Percentiles rank a stretch among this genome's conserved stretches.
Conservation (phyloP, 495 filamentous ascomycete species). For the Letharia columbiana region DNA sequence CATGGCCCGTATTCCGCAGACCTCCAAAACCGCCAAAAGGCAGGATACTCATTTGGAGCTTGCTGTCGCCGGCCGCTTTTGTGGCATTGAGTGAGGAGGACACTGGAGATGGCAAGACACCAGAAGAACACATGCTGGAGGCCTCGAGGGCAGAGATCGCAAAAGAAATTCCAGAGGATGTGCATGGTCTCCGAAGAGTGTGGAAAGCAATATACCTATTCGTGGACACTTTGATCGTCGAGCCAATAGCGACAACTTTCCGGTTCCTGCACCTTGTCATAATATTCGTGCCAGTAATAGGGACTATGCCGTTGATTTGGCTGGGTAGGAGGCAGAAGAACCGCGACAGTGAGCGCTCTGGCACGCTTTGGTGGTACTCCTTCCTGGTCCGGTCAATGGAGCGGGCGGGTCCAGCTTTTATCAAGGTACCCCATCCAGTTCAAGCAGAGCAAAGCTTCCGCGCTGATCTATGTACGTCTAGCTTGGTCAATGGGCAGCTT, state of each 20-base stretch:
- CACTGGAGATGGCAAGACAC: slow-evolving; percentile 55
- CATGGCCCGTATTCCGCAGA: slow-evolving; percentile 13
- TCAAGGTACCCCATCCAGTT: slow-evolving; percentile 60
- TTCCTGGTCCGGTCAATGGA: slow-evolving; percentile 90
- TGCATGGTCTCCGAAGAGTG: slow-evolving; percentile 46
- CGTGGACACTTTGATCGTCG: slow-evolving; percentile 64
- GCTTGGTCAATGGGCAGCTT: slow-evolving; percentile 99
- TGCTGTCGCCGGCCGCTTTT: slow-evolving; percentile 58
- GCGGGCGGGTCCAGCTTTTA: slow-evolving; percentile 88
- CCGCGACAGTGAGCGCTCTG: slow-evolving; percentile 60
- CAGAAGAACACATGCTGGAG: slow-evolving; percentile 78
- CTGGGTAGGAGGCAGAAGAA: slow-evolving; percentile 52
- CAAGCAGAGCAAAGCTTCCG: background rate
- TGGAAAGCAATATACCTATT: slow-evolving; percentile 50
- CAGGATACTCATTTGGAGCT: slow-evolving; percentile 30
- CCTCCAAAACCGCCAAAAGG: slow-evolving; percentile 26
- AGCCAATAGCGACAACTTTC: slow-evolving; percentile 80
- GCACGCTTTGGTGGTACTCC: slow-evolving; percentile 90
- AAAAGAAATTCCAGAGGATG: slow-evolving; percentile 52
- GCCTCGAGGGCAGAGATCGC: slow-evolving; percentile 66
- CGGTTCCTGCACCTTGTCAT: slow-evolving; percentile 75
- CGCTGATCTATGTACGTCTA: slow-evolving; percentile 30
- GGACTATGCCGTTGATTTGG: slow-evolving; percentile 73
- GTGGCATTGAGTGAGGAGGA: slow-evolving; percentile 61
- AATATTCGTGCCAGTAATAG: slow-evolving; percentile 86